Base-by-base conservation (phyloP, 2,329 filamentous ascomycete genomes). In the Penicillium sp. region DNA sequence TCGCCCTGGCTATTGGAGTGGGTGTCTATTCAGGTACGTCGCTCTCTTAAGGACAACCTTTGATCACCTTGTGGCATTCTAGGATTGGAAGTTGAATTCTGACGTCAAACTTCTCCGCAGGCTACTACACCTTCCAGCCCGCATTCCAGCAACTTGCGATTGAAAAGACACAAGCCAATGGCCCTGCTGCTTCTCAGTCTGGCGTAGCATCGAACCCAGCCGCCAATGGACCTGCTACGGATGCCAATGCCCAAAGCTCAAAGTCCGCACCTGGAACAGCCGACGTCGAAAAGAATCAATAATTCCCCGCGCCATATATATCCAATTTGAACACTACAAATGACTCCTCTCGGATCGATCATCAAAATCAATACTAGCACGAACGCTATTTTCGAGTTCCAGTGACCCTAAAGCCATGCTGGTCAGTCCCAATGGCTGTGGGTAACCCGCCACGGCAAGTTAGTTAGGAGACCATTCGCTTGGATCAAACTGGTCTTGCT, bases 91-190 rank as follows among this genome's bases (percentile, higher is more conserved):
- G 2, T 31, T 3, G 14, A 45, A 42, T 50, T 29, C 60, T 65
- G 59, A 60, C 49, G 21, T 37, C 28, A 47, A 33, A 54, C 59
- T 54, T 52, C 46, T 43, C 43, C 48, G 29, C 58, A 78, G 75
- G 75, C 37, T 77, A 77, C 60, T 73, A 76, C 58, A 72, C 71
- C 50, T 77, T 78, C 65, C 71, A 77, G 48, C 75, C 75, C 19
- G 69, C 73, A 18, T 69, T 76, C 40, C 64, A 69, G 39, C 66
- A 76, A 43, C 62, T 74, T 29, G 67, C 74, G 21, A 48, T 55
- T 36, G 70, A 75, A 29, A 70, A 70, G 45, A 45, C 46, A 2
- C 65, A 54, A 1, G 21, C 42, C 1, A 54, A 48, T 13, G 50
- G 55, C 58, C 61, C 63, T 19, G 55, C 42, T 47, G 8, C 28